Evolutionary conservation across 2,329 filamentous ascomycete genomes (phyloP).

Genomic region (Clonostachys sp.): DNA sequence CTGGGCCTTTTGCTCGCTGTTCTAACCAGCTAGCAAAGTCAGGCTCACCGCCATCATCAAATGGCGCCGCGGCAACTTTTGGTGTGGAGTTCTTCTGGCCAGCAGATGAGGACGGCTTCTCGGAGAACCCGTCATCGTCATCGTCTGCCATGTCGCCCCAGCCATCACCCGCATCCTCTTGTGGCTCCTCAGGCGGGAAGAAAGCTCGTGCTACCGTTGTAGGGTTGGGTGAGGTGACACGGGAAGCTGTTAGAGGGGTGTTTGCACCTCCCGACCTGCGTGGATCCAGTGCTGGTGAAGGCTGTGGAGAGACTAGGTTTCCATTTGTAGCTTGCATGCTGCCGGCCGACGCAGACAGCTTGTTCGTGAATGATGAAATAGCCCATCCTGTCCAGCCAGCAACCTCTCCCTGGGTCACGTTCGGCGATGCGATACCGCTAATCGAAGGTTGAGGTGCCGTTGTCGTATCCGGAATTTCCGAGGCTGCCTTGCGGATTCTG

Average conservation of each 20-base stretch:
- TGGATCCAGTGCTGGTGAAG: conserved; percentile 31
- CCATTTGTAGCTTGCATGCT: conserved; percentile 67
- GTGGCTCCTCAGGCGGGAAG: conserved; percentile 41
- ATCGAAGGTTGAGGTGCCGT: conserved; percentile 62
- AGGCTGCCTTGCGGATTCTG: conserved; percentile 74
- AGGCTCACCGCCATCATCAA: conserved; percentile 79
- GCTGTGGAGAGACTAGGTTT: conserved; percentile 33
- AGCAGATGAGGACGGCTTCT: conserved; percentile 18
- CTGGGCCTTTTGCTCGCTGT: conserved; percentile 61
- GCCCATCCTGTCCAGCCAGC: conserved; percentile 86
- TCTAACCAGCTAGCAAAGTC: conserved; percentile 96
- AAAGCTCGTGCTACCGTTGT: conserved; percentile 42
- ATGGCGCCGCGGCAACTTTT: conserved; percentile 40
- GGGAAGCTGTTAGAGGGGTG: conserved; percentile 35
- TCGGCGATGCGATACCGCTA: no score
- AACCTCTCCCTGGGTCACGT: conserved; percentile 6
- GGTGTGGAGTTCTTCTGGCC: conserved; percentile 20
- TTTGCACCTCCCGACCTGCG: conserved; percentile 16
- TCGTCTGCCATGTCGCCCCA: conserved; percentile 68
- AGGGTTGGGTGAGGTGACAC: conserved; percentile 40
- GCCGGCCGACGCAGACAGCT: conserved; percentile 76
- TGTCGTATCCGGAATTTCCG: conserved; percentile 79
- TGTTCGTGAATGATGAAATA: conserved; percentile 97
- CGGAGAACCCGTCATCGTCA: conserved; percentile 35
- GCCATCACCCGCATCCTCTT: conserved; percentile 62